Evolutionary conservation across 495 filamentous ascomycete genomes (phyloP), one percentile per base, ranked within the genome.

Genomic region (Penicillium arizonense): DNA sequence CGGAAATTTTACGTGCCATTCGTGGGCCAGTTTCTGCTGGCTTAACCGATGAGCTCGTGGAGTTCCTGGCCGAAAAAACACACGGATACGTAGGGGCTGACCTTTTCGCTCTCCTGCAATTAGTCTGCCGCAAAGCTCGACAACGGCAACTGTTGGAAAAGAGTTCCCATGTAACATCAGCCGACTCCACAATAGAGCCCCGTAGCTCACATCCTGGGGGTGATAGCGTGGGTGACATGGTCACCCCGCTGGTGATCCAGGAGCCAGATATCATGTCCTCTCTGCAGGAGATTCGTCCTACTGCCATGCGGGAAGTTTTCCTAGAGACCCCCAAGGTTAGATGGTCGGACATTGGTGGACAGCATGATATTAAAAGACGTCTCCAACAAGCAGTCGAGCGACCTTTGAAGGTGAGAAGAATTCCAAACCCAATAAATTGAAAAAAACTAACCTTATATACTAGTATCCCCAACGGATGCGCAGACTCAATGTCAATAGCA

Each of bases 311-410:
- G 58, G 94, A 96, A 65, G 83, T 96, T 30, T 89, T 95, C 64
- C 70, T 96, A 44, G 87, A 96, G 60, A 87, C 88, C 2, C 93
- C 94, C 0, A 91, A 88, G 43, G 85, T 96, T 41, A 80, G 78
- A 60, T 98, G 91, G 91, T 76, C 78, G 24, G 91, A 98, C 65
- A 95, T 98, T 51, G 94, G 90, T 39, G 94, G 94, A 10, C 88
- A 95, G 58, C 82, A 87, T 52, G 79, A 84, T 37, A 86, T 96
- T 55, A 96, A 96, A 61, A 75, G 82, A 53, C 67, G 79, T 59
- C 76, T 92, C 16, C 77, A 84, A 50, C 71, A 82, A 53, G 81
- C 83, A 10, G 77, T 88, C 7, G 79, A 87, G 57, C 80, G 84
- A 62, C 88, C 87, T 12, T 67, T 89, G 21, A 84, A 80, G 60